These are phyloP conservation scores for Eucalyptus shirleyi DNA, from an alignment of 345 rosid genomes.

Conservation along the genomic window DNA sequence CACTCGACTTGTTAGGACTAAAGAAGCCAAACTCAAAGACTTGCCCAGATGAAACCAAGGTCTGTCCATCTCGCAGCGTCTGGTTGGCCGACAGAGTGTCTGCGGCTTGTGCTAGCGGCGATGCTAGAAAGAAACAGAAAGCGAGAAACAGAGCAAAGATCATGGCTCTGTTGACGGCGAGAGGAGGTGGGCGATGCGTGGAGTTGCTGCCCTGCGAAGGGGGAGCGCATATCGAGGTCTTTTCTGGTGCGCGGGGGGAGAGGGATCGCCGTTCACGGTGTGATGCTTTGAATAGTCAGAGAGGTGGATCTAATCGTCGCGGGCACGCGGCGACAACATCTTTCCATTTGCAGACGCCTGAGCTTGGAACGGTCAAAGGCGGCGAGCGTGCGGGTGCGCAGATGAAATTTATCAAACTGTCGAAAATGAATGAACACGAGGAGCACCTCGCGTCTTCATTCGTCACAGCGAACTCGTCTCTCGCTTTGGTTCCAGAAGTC, in stretches of 20 bases:
- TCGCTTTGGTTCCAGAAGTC: background rate
- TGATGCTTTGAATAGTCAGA: background rate
- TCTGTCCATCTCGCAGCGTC: too few species aligned
- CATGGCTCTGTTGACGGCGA: background rate
- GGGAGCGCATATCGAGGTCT: background rate
- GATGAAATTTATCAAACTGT: background rate
- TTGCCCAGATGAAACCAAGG: too few species aligned
- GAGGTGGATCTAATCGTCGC: background rate
- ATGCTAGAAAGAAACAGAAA: background rate
- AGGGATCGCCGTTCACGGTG: background rate
- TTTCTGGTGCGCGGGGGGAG: background rate
- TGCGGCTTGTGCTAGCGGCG: background rate
- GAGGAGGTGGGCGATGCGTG: background rate
- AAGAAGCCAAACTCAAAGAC: slow-evolving; percentile 2
- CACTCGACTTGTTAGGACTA: background rate
- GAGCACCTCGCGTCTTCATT: background rate
- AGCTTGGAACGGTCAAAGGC: background rate
- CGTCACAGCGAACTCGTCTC: background rate
- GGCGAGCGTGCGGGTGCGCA: background rate
- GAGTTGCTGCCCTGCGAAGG: background rate
- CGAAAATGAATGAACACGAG: background rate
- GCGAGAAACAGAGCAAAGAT: background rate
- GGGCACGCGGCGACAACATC: background rate
- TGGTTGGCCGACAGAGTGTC: background rate
- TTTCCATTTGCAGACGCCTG: accelerated